phyloP scores from a whole-genome alignment of 2,329 filamentous ascomycete species.

The Metarhizium rileyi region DNA sequence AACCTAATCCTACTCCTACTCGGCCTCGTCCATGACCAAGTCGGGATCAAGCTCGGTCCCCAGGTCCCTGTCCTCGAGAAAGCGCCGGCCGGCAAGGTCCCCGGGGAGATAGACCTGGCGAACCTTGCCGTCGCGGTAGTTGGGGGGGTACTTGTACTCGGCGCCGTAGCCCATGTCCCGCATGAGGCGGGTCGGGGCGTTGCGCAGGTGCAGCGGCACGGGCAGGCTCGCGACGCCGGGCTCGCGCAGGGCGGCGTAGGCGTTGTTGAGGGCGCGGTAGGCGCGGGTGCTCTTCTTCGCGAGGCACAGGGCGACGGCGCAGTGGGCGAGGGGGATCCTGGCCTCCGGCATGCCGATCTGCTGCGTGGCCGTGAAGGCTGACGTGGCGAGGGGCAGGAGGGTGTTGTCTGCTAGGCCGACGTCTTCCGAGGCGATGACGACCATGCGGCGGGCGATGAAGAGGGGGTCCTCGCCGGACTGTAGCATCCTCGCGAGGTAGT shows the following conservation, averaged over 20 bases:
- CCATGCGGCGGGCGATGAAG: slow-evolving; percentile 84
- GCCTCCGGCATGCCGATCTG: slow-evolving; percentile 95
- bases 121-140: slow-evolving; percentile 74
- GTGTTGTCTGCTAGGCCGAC: slow-evolving; percentile 82
- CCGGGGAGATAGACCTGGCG: slow-evolving; percentile 86
- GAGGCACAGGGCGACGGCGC: slow-evolving; percentile 67
- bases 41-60: slow-evolving; percentile 71
- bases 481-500: slow-evolving; percentile 93
- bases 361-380: slow-evolving; percentile 78
- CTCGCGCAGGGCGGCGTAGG: slow-evolving; percentile 67
- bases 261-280: slow-evolving; percentile 75
- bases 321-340: slow-evolving; percentile 83
- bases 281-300: slow-evolving; percentile 81
- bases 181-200: slow-evolving; percentile 89
- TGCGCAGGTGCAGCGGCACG: slow-evolving; percentile 79
- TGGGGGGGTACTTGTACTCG: slow-evolving; percentile 94
- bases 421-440: slow-evolving; percentile 92
- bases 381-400: slow-evolving; percentile 74
- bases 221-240: slow-evolving; percentile 74
- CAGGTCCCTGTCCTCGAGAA: slow-evolving; percentile 72
- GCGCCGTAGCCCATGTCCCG: slow-evolving; percentile 83
- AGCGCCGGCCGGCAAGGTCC: slow-evolving; percentile 56
- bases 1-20: not conserved
- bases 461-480: slow-evolving; percentile 89
- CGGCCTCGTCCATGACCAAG: slow-evolving; percentile 30